Evolutionary conservation across 2,329 filamentous ascomycete species (phyloP), one percentile per base, ranked within the genome.

Genomic region (Neocucurbitaria cava): DNA sequence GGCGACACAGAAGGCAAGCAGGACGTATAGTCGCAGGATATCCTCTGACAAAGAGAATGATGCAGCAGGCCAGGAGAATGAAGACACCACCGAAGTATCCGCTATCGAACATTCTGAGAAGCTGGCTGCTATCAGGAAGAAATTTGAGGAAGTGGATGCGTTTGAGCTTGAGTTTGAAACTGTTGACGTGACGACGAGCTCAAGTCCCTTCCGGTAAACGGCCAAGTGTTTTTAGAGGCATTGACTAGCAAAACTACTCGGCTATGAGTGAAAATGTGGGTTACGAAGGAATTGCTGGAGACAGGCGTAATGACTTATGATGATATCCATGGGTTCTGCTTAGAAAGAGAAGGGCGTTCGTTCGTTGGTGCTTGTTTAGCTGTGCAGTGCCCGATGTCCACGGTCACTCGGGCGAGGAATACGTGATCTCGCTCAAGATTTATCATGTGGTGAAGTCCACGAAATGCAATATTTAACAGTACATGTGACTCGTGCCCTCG

Each of bases 91-190:
- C 15, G 70, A 75, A 59, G 56, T 65, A 5, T 74, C 73, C 15
- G 65, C 62, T 17, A 54, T 61, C 17, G 59, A 55, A 43, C 56
- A 66, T 8, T 69, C 65, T 0, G 66, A 68, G 10, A 76, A 78
- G 61, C 65, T 83, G 31, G 73, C 75, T 56, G 77, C 71, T 1
- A 78, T 78, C 23, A 76, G 75, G 58, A 75, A 77, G 61, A 81
- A 81, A 61, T 83, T 83, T 58, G 77, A 73, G 23, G 79, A 81
- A 49, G 76, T 83, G 5, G 81, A 83, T 62, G 67, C 76, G 21
- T 82, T 79, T 72, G 80, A 82, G 54, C 74, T 83, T 69, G 79
- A 81, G 42, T 83, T 82, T 64, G 81, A 82, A 69, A 81, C 76
- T 47, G 72, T 77, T 30, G 78, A 81, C 53, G 71, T 68, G 20